Evolutionary conservation across 1,284 basidiomycete species (phyloP).

Genomic region (Singerocomus rubriflavus): DNA sequence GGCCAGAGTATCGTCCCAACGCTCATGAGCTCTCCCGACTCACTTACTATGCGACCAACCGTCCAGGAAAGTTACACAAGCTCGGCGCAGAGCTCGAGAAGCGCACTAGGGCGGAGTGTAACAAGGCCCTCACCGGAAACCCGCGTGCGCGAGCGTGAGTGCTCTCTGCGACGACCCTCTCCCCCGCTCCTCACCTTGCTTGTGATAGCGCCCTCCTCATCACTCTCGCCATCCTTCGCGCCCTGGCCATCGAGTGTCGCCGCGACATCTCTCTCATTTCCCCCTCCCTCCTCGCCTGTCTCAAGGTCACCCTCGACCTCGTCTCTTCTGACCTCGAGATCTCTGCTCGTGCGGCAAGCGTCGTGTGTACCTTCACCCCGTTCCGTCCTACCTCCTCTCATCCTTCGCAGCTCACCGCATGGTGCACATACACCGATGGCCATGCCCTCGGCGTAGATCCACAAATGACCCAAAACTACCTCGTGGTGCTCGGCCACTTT

Average conservation of each 20-base stretch:
- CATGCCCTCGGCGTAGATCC: slow-evolving; percentile 77
- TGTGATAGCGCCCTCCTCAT: slow-evolving; percentile 73
- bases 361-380: slow-evolving; percentile 50
- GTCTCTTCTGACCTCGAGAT: slow-evolving; percentile 81
- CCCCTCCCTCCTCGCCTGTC: slow-evolving; percentile 70
- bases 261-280: slow-evolving; percentile 84
- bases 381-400: neutral
- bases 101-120: slow-evolving; percentile 65
- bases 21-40: slow-evolving; percentile 89
- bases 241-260: slow-evolving; percentile 87
- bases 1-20: slow-evolving; percentile 81
- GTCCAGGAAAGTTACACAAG: slow-evolving; percentile 87
- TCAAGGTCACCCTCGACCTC: slow-evolving; percentile 63
- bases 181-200: neutral
- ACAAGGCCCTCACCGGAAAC: slow-evolving; percentile 69
- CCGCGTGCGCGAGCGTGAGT: slow-evolving; percentile 79
- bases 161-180: neutral
- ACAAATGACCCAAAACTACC: slow-evolving; percentile 67
- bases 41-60: slow-evolving; percentile 90
- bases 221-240: slow-evolving; percentile 81
- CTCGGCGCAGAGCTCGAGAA: slow-evolving; percentile 83
- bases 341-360: slow-evolving; percentile 75
- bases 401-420: slow-evolving; percentile 72
- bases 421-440: slow-evolving; percentile 91
- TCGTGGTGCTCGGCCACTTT: slow-evolving; percentile 68